A percentile compares a stretch with the other conserved stretches of the same genome.
Evolutionary conservation across 2,329 filamentous ascomycete species (phyloP).

Genomic region (Fusarium mundagurra): DNA sequence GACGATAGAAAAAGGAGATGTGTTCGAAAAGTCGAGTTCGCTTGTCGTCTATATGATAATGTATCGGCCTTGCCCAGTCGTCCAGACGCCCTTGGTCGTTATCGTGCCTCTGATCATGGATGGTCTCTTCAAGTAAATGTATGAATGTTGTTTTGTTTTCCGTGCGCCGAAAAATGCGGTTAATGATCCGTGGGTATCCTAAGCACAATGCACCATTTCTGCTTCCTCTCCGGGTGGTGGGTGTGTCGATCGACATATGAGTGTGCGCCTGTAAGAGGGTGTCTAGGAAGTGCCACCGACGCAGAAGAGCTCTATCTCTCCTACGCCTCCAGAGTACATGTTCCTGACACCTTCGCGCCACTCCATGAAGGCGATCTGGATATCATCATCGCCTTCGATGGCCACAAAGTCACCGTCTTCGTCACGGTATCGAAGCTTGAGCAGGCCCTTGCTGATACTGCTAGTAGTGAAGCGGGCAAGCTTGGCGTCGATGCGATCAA

Average conservation of each 20-base stretch:
- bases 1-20: slow-evolving; percentile 28
- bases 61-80: slow-evolving; percentile 32
- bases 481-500: slow-evolving; percentile 96
- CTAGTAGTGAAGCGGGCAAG: slow-evolving; percentile 85
- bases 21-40: slow-evolving; percentile 39
- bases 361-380: slow-evolving; percentile 93
- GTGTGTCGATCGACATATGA: slow-evolving; percentile 16
- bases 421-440: slow-evolving; percentile 90
- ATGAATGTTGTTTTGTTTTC: slow-evolving; percentile 40
- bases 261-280: slow-evolving; percentile 2
- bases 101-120: slow-evolving; percentile 39
- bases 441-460: slow-evolving; percentile 82
- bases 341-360: slow-evolving; percentile 78
- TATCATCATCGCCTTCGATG: slow-evolving; percentile 95
- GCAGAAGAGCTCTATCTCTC: slow-evolving; percentile 91
- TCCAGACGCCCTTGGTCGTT: slow-evolving; percentile 40
- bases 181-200: slow-evolving; percentile 45
- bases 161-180: slow-evolving; percentile 47
- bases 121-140: slow-evolving; percentile 39
- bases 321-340: slow-evolving; percentile 74
- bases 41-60: slow-evolving; percentile 48
- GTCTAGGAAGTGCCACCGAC: slow-evolving; percentile 59
- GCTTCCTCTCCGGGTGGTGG: slow-evolving; percentile 15
- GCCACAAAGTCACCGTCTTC: slow-evolving; percentile 93
- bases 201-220: slow-evolving; percentile 41